Conservation (phyloP, 2,329 filamentous ascomycete genomes). For the Fusarium incarnatum region DNA sequence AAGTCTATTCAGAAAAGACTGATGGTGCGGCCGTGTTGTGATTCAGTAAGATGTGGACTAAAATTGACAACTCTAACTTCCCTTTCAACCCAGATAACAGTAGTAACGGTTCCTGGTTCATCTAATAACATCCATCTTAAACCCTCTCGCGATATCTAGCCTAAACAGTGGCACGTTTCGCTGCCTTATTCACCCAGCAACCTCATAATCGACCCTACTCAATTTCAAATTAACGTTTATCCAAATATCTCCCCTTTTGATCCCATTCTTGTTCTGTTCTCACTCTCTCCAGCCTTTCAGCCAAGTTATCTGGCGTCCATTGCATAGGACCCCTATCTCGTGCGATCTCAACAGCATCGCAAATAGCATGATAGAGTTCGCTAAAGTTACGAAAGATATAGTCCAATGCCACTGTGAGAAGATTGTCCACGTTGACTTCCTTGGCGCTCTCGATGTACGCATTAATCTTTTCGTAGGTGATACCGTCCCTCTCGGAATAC, state of each 20-base stretch:
- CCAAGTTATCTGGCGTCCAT: conserved; percentile 38
- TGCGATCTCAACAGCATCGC: conserved; percentile 37
- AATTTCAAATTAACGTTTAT: background rate
- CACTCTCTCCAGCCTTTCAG: conserved; percentile 37
- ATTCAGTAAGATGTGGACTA: conserved; percentile 6
- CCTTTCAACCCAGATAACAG: conserved; percentile 4
- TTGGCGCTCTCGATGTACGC: conserved; percentile 35
- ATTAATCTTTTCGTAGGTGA: conserved; percentile 42
- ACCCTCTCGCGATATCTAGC: background rate
- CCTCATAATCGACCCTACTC: background rate
- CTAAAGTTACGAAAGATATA: conserved; percentile 42
- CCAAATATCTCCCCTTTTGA: conserved; percentile 2
- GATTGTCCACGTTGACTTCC: conserved; percentile 37
- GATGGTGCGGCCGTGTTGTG: conserved; percentile 10
- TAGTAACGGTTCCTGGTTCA: background rate
- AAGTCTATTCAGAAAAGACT: conserved; percentile 5
- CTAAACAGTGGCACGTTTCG: too few relatives aligned
- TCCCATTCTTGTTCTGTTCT: conserved; percentile 22
- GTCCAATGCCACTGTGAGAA: conserved; percentile 38
- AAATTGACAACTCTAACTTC: conserved; percentile 8
- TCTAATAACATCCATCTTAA: background rate
- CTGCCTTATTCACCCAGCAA: too few relatives aligned
- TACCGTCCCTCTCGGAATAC: conserved; percentile 37
- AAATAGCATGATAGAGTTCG: conserved; percentile 34
- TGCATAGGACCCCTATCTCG: conserved; percentile 30